These are phyloP conservation scores for Suillus tomentosus DNA, from an alignment of 768 basidiomycete species.

Conservation along the genomic window DNA sequence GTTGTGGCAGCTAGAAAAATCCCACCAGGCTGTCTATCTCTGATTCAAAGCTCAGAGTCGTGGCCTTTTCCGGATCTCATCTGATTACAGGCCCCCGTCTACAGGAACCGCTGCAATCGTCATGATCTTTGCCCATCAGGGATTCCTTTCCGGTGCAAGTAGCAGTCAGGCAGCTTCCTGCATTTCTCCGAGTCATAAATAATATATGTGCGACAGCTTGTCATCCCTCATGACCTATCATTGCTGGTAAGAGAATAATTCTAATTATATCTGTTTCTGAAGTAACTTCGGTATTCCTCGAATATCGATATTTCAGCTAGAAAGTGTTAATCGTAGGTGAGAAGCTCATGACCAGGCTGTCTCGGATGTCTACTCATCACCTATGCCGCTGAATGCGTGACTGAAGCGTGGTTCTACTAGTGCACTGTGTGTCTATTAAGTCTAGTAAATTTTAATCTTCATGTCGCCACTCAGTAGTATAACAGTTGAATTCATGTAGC, in stretches of 20 bases:
- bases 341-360: neutral
- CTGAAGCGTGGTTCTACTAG: neutral
- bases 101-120: neutral
- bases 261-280: neutral
- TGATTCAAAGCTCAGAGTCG: neutral
- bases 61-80: constrained; percentile 1
- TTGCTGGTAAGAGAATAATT: neutral
- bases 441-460: too few relatives aligned
- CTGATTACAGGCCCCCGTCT: neutral
- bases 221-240: neutral
- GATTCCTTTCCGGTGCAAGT: neutral
- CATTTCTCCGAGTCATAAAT: neutral
- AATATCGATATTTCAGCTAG: neutral
- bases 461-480: too few relatives aligned
- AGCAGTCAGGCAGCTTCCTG: neutral
- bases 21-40: constrained; percentile 1
- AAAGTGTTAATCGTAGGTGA: neutral
- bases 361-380: neutral
- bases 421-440: neutral
- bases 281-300: neutral
- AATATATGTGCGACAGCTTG: neutral
- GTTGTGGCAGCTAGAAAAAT: neutral
- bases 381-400: neutral
- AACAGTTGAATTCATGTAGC: neutral
- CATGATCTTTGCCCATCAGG: neutral